Percentiles rank a stretch among this genome's conserved stretches.
Evolutionary conservation across 2,329 filamentous ascomycete species (phyloP).

Genomic region (Xylaria sp.): DNA sequence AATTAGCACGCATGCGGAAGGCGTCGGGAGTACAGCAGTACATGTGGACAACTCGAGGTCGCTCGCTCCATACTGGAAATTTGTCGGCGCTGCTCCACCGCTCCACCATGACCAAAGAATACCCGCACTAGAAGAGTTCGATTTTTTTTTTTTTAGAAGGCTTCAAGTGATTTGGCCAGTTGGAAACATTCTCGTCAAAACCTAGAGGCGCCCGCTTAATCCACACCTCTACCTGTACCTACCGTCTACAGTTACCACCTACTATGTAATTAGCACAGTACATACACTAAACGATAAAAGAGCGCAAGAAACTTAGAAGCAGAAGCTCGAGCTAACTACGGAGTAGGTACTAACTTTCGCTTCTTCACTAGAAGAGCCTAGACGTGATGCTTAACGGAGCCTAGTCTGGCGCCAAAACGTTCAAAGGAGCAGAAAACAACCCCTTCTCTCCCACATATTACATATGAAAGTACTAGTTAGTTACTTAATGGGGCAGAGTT

Average conservation of each 20-base stretch:
- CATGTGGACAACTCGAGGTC: background rate
- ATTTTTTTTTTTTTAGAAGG: background rate
- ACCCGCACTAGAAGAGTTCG: background rate
- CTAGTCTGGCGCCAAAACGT: background rate
- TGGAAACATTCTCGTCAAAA: background rate
- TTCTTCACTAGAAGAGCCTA: background rate
- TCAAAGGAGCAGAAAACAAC: background rate
- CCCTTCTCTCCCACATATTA: background rate
- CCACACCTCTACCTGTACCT: background rate
- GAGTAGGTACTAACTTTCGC: background rate
- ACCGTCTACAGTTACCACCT: background rate
- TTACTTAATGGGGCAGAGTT: background rate
- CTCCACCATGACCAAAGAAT: background rate
- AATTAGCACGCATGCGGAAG: slow-evolving; percentile 8
- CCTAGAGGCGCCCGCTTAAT: background rate
- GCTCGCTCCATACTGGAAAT: background rate
- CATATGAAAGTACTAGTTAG: no score
- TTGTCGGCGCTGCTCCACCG: background rate
- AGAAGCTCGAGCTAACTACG: background rate
- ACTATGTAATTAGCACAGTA: background rate
- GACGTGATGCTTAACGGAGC: background rate
- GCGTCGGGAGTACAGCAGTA: slow-evolving; percentile 4
- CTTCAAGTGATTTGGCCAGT: background rate
- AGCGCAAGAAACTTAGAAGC: background rate
- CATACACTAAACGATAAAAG: background rate